Base-by-base conservation (phyloP, 306 rosid genomes). In the Citrullus amarus region DNA sequence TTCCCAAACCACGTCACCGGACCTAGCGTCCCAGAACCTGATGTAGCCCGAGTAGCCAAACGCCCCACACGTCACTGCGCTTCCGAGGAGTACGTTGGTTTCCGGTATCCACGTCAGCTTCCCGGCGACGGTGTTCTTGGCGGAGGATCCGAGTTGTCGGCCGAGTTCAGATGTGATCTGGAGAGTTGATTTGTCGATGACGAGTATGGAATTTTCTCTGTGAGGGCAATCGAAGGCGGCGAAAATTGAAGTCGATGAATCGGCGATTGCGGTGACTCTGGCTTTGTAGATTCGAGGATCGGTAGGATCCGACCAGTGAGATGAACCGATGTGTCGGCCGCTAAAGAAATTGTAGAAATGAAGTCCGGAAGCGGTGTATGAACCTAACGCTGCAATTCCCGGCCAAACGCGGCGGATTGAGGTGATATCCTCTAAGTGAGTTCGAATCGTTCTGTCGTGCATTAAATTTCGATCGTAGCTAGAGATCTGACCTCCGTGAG, bases 211-310 rank as follows among this genome's bases (percentile, higher is more conserved):
- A 65, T 94, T 92, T 84, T 90, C 97, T 78, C 76, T 81, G 80
- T 90, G 95, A 0, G 87, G 80, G 46, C 92, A 94, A 68, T 90
- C 87, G 59, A 92, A 94, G 10, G 92, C 84, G 8, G 92, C 91
- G 67, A 89, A 94, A 12, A 94, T 84, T 0, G 88, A 87, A 46
- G 51, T 53, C 34, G 79, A 53, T 2, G 96, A 90, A 22, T 86
- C 80, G 7, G 90, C 77, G 30, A 90, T 78, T 8, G 97, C 93
- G 46, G 82, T 87, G 48, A 92, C 97, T 59, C 90, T 89, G 17
- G 98, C 96, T 80, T 88, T 92, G 86, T 82, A 94, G 80, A 94
- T 92, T 1, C 96, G 86, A 6, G 97, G 97, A 80, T 94, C 96
- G 12, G 84, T 25, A 0, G 88, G 84, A 78, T 94, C 98, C 30